Base-by-base conservation (phyloP, 192 early-diverging fungal genomes). In the Rhizoclosmatium globosum region DNA sequence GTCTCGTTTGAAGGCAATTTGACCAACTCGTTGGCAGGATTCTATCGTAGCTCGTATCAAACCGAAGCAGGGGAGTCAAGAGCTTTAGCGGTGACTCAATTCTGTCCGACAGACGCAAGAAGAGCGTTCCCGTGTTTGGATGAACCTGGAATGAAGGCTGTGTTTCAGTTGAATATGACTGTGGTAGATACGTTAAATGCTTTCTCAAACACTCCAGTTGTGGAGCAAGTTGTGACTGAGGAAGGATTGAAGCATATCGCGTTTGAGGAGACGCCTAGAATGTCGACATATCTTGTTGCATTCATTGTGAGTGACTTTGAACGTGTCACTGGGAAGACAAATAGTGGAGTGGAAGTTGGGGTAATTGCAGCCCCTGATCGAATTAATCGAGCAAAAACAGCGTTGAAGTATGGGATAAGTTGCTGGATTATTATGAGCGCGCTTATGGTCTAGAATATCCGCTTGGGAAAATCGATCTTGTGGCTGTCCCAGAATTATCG, bases 61-160 rank as follows among this genome's bases (percentile, higher is more conserved):
- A 82, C 88, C 72, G 67, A 82, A 42, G 61, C 38, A 21, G 91
- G 86, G 39, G 65, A 82, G 3, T 79, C 61, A 31, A 81, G 86
- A 21, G 90, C 89, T 70, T 87, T 97, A 69, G 95, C 89, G 6
- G 91, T 91, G 4, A 98, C 96, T 2, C 96, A 98, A 81, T 98
- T 98, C 76, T 93, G 95, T 85, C 87, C 96, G 7, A 95, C 92
- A 15, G 89, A 94, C 77, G 95, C 96, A 23, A 91, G 96, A 64
- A 89, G 92, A 41, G 94, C 94, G 9, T 95, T 97, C 82, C 95
- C 95, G 39, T 84, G 82, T 71, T 73, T 80, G 41, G 85, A 98
- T 87, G 97, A 98, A 86, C 96, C 97, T 53, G 87, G 88, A 57
- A 87, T 94, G 66, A 98, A 98, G 85, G 95, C 97, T 15, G 93